Evolutionary conservation across 805 yeast genomes (phyloP).

Genomic region (Clavispora carvajalis): DNA sequence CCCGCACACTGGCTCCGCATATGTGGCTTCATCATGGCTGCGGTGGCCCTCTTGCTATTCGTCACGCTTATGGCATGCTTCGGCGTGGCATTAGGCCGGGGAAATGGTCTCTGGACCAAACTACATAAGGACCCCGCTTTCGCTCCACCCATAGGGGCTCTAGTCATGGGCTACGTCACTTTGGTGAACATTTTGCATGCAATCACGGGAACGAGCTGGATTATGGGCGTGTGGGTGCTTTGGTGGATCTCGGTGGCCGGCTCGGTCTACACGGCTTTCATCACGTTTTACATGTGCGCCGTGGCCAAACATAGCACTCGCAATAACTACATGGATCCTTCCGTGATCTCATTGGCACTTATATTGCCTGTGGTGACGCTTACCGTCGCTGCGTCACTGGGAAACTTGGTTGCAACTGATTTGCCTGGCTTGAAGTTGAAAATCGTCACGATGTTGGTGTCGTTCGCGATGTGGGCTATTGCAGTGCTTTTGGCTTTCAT

Average conservation of each 20-base stretch:
- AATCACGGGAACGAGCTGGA: conserved; percentile 40
- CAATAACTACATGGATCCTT: conserved; percentile 13
- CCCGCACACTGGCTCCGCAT: conserved; percentile 52
- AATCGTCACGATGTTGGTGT: conserved; percentile 47
- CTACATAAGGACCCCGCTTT: conserved; percentile 33
- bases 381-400: conserved; percentile 72
- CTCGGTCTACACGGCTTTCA: conserved; percentile 57
- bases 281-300: conserved; percentile 49
- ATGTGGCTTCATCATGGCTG: conserved; percentile 61
- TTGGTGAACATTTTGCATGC: conserved; percentile 51
- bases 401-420: conserved; percentile 46
- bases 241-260: conserved; percentile 69
- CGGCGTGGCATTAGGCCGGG: conserved; percentile 32
- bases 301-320: conserved; percentile 30
- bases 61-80: conserved; percentile 39
- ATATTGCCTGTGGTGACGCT: conserved; percentile 75
- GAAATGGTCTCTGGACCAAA: conserved; percentile 17
- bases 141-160: conserved; percentile 69
- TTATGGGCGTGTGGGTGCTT: conserved; percentile 49
- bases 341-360: conserved; percentile 49
- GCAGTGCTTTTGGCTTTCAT: conserved; percentile 59
- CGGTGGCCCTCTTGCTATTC: conserved; percentile 46
- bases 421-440: conserved; percentile 42
- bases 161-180: conserved; percentile 74
- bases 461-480: conserved; percentile 61